phyloP scores from a whole-genome alignment of 2,329 filamentous ascomycete genomes.

The Aspergillus sp. region DNA sequence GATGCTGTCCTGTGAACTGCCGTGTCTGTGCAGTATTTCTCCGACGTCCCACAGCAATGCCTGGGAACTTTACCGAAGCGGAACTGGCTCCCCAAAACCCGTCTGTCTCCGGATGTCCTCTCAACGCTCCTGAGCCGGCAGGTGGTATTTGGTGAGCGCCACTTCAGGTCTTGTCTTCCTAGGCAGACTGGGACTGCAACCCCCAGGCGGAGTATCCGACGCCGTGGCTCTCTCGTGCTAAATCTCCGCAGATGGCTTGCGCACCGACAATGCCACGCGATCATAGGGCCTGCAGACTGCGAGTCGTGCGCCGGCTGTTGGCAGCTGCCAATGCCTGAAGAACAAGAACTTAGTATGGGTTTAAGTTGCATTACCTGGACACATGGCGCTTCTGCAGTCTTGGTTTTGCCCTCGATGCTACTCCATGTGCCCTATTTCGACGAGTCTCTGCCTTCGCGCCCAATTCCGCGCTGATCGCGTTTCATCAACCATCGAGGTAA shows the following conservation, averaged over 20 bases:
- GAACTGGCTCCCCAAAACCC: too few species aligned
- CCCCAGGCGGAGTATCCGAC: neutral
- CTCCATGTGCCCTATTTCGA: neutral
- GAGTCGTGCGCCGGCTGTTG: too few species aligned
- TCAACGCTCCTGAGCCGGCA: neutral
- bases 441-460: neutral
- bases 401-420: neutral
- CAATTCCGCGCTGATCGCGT: neutral
- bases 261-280: neutral
- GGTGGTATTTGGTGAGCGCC: neutral
- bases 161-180: neutral
- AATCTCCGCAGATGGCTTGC: neutral
- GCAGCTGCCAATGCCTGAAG: too few species aligned
- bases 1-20: too few species aligned
- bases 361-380: neutral
- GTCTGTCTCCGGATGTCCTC: too few species aligned
- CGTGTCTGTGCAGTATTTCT: too few species aligned
- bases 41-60: too few species aligned
- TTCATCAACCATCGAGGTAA: neutral
- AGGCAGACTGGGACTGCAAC: neutral
- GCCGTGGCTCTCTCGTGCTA: neutral
- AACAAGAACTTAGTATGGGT: neutral
- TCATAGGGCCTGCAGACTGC: neutral
- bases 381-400: neutral
- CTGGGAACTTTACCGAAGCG: too few species aligned